phyloP scores from a whole-genome alignment of 208 protist species.

The Leishmania aethiopica region DNA sequence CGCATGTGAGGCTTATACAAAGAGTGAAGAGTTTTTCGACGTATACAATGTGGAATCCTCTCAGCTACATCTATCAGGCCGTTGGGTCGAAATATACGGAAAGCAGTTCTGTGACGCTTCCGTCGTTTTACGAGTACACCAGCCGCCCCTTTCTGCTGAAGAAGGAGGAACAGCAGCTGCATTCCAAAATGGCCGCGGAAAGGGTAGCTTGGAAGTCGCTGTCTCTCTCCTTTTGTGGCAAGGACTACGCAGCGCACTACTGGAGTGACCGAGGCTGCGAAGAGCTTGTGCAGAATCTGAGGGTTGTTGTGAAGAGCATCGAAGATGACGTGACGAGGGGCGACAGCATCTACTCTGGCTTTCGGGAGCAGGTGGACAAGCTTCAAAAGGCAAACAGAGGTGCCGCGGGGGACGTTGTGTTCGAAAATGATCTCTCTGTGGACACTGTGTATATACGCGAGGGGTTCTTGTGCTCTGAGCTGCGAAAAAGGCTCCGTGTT shows the following conservation, averaged over 20 bases:
- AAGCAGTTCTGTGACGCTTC: neutral
- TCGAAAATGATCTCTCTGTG: neutral
- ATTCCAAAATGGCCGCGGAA: neutral
- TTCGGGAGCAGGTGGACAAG: neutral
- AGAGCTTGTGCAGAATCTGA: neutral
- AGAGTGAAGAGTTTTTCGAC: accelerated
- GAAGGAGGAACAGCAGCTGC: neutral
- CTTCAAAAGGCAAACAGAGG: neutral
- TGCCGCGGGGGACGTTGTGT: neutral
- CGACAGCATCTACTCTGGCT: neutral
- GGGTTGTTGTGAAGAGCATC: neutral
- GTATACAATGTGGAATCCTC: neutral
- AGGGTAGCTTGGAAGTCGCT: neutral
- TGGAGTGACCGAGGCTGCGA: neutral
- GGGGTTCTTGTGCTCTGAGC: neutral
- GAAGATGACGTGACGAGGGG: neutral
- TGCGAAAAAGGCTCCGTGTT: neutral
- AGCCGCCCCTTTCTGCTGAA: neutral
- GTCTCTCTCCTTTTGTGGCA: neutral
- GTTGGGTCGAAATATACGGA: neutral
- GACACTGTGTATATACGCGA: neutral
- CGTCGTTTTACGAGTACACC: conserved; percentile 6
- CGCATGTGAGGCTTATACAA: too few species aligned
- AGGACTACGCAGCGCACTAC: neutral
- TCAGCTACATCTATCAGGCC: conserved; percentile 3